Evolutionary conservation across 371 early-diverging fungal species (phyloP).

Genomic region (Mortierella sp.): DNA sequence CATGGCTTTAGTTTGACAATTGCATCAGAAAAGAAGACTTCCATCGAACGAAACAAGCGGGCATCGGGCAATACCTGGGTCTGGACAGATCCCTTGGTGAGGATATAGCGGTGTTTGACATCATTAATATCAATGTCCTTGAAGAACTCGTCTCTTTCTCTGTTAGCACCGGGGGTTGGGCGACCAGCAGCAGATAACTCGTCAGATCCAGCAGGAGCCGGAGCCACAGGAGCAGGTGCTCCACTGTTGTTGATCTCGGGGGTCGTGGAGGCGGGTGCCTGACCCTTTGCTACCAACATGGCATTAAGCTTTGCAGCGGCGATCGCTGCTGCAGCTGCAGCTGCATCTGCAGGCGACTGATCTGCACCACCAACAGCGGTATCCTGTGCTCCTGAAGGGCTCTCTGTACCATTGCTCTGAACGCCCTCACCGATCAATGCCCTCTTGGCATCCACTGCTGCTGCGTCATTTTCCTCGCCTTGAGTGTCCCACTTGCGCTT

Average conservation of each 20-base stretch:
- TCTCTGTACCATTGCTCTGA: slow-evolving; percentile 9
- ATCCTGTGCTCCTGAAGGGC: slow-evolving; percentile 14
- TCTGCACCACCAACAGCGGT: slow-evolving; percentile 16
- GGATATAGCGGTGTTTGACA: slow-evolving; percentile 81
- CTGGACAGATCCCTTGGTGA: slow-evolving; percentile 86
- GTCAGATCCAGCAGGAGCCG: neutral
- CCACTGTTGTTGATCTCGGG: slow-evolving; percentile 9
- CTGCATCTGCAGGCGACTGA: slow-evolving; percentile 27
- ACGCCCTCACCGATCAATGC: slow-evolving; percentile 20
- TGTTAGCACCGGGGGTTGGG: slow-evolving; percentile 13
- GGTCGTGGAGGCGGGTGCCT: slow-evolving; percentile 23
- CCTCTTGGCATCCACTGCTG: slow-evolving; percentile 20
- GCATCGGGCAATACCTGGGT: slow-evolving; percentile 53
- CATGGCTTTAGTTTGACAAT: neutral
- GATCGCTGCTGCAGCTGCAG: slow-evolving; percentile 58
- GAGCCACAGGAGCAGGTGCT: too few relatives aligned
- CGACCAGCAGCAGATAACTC: neutral
- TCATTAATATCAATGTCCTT: slow-evolving; percentile 86
- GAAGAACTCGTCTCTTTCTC: slow-evolving; percentile 65
- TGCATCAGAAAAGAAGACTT: neutral
- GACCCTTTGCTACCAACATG: slow-evolving; percentile 70
- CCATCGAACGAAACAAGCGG: neutral
- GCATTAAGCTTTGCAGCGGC: slow-evolving; percentile 73
- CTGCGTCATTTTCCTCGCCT: slow-evolving; percentile 37
- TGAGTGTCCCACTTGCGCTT: slow-evolving; percentile 63